phyloP scores from a whole-genome alignment of 1,284 basidiomycete genomes.

The Trametes hirsuta region DNA sequence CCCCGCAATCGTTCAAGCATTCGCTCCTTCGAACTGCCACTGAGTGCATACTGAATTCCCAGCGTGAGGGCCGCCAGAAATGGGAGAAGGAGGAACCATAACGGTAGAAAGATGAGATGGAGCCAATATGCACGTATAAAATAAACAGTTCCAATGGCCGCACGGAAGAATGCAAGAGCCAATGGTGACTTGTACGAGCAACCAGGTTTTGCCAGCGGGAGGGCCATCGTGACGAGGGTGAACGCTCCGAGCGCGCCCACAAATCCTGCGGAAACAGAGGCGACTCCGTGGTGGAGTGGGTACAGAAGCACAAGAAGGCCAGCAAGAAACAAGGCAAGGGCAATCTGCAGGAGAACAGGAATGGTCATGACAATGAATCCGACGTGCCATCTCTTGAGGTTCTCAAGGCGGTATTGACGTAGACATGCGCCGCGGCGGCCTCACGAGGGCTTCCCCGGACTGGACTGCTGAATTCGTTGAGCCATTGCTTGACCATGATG shows the following conservation, averaged over 20 bases:
- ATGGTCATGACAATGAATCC: slow-evolving; percentile 1
- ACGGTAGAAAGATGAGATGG: no score
- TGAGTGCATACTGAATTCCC: no score
- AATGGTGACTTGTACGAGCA: neutral
- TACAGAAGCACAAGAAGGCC: slow-evolving; percentile 14
- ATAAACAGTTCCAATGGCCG: no score
- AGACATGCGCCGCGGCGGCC: slow-evolving; percentile 7
- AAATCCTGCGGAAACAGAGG: slow-evolving; percentile 10
- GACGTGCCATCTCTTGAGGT: slow-evolving; percentile 9
- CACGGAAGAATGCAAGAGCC: no score
- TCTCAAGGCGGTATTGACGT: slow-evolving; percentile 6
- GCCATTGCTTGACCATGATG: slow-evolving; percentile 24
- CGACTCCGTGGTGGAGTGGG: slow-evolving; percentile 5
- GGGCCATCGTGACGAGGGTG: neutral
- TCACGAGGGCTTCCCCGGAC: neutral
- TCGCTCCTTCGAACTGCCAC: no score
- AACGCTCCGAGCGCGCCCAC: neutral
- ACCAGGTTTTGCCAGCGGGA: neutral
- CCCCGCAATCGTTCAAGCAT: no score
- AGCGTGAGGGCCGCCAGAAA: no score
- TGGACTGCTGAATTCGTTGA: neutral
- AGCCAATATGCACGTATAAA: no score
- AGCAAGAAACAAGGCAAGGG: slow-evolving; percentile 15
- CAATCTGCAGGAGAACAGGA: slow-evolving; percentile 14
- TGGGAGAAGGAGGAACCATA: no score